phyloP scores from a whole-genome alignment of 352 stramenopile genomes.

The Globisporangium acanthophoron region DNA sequence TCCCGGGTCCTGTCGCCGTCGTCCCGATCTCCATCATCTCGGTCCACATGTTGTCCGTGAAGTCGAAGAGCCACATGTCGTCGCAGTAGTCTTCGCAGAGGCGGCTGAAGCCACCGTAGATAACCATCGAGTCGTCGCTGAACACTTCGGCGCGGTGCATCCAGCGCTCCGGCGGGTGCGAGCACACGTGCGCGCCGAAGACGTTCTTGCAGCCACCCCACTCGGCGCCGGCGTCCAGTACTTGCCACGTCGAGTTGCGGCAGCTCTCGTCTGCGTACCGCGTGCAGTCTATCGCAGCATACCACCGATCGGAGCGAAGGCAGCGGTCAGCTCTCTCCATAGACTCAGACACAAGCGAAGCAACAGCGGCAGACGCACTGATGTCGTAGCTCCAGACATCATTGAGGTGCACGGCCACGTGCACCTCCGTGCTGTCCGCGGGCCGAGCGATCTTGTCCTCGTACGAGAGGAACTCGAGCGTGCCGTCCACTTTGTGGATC shows the following conservation, averaged over 20 bases:
- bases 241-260: conserved; percentile 70
- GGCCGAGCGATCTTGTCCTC: conserved; percentile 73
- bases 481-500: conserved; percentile 69
- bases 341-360: background rate
- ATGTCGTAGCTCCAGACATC: conserved; percentile 96
- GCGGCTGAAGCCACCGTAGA: conserved; percentile 92
- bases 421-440: conserved; percentile 40
- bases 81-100: conserved; percentile 95
- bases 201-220: conserved; percentile 90
- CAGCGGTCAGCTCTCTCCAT: background rate
- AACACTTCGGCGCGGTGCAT: conserved; percentile 88
- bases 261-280: conserved; percentile 87
- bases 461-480: conserved; percentile 86
- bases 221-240: conserved; percentile 79
- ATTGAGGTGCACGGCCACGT: conserved; percentile 91
- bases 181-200: conserved; percentile 83
- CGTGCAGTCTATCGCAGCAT: conserved; percentile 47
- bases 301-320: background rate
- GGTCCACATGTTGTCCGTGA: conserved; percentile 87
- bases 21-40: conserved; percentile 79
- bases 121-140: conserved; percentile 83
- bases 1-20: conserved; percentile 55
- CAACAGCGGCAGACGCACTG: conserved; percentile 23
- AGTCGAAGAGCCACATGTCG: conserved; percentile 95
- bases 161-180: conserved; percentile 86